Percentiles rank a stretch among this genome's conserved stretches.
Conservation (phyloP, 2,329 filamentous ascomycete species). For the Stagonosporopsis chrysanthemi region DNA sequence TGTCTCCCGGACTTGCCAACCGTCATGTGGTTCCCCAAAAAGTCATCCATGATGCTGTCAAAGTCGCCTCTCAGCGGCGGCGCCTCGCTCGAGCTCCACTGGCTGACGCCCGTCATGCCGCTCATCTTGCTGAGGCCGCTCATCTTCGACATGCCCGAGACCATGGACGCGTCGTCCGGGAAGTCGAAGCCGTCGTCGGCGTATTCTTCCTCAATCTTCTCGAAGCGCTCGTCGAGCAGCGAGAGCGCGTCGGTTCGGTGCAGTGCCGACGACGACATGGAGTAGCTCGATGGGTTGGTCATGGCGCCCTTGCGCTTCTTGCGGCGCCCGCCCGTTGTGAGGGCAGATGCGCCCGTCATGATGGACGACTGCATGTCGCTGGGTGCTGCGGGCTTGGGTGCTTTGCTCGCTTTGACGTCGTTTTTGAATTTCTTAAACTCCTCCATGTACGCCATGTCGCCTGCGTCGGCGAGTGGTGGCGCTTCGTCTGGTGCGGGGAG, state of each 20-base stretch:
- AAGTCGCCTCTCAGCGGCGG: conserved; percentile 77
- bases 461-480: conserved; percentile 48
- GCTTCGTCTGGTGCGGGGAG: conserved; percentile 46
- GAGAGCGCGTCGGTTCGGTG: conserved; percentile 87
- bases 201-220: conserved; percentile 85
- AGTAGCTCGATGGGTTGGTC: conserved; percentile 86
- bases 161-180: conserved; percentile 55
- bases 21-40: conserved; percentile 77
- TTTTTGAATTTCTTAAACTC: conserved; percentile 96
- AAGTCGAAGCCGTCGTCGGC: conserved; percentile 51
- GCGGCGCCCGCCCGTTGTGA: conserved; percentile 73
- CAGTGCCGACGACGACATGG: conserved; percentile 88
- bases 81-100: conserved; percentile 48
- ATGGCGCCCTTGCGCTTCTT: conserved; percentile 97
- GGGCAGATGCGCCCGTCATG: conserved; percentile 73
- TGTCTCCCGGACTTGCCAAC: conserved; percentile 65
- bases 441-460: conserved; percentile 83
- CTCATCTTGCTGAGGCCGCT: conserved; percentile 55
- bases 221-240: conserved; percentile 88
- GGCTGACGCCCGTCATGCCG: conserved; percentile 43
- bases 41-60: conserved; percentile 90
- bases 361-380: conserved; percentile 74
- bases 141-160: conserved; percentile 59
- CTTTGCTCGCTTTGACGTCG: conserved; percentile 63
- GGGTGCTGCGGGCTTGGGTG: conserved; percentile 56